A percentile compares a stretch with the other conserved stretches of the same genome.
Conservation (phyloP, 192 early-diverging fungal species). For the Coemansia furcata region DNA sequence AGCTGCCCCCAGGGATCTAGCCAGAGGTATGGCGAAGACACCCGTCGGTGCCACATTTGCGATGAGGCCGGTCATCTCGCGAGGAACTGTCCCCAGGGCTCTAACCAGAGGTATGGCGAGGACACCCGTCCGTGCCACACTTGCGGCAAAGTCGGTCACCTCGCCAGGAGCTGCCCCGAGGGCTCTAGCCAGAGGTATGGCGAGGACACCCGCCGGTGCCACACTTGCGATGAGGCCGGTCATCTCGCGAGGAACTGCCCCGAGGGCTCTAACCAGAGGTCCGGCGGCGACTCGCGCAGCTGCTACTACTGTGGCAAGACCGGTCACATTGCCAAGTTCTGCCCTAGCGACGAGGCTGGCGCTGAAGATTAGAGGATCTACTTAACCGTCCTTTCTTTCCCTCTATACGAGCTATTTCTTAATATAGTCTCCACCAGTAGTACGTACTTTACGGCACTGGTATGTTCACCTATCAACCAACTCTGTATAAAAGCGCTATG, state of each 20-base stretch:
- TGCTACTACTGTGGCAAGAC: conserved; percentile 46
- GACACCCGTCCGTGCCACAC: conserved; percentile 49
- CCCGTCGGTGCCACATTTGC: conserved; percentile 54
- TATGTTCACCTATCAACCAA: too few species aligned
- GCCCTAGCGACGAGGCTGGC: conserved; percentile 14
- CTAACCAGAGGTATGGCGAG: neutral
- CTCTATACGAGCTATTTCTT: too few species aligned
- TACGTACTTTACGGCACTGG: too few species aligned
- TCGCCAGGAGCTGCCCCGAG: conserved; percentile 42
- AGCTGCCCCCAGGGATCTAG: conserved; percentile 28
- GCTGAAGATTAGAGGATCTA: neutral
- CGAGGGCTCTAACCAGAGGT: conserved; percentile 1
- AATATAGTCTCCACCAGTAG: too few species aligned
- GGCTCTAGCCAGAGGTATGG: neutral
- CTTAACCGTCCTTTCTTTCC: neutral
- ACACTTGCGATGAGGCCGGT: conserved; percentile 43
- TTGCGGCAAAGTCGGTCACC: conserved; percentile 48
- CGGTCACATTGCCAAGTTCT: conserved; percentile 51
- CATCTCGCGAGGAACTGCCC: conserved; percentile 49
- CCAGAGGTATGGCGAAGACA: neutral
- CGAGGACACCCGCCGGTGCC: conserved; percentile 12
- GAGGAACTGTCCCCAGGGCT: conserved; percentile 25
- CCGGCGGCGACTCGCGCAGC: neutral
- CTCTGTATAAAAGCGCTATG: too few species aligned
- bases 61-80: conserved; percentile 36